Evolutionary conservation across 1,284 basidiomycete species (phyloP), one percentile per base, ranked within the genome.

Genomic region (Entoloma clypeatum): DNA sequence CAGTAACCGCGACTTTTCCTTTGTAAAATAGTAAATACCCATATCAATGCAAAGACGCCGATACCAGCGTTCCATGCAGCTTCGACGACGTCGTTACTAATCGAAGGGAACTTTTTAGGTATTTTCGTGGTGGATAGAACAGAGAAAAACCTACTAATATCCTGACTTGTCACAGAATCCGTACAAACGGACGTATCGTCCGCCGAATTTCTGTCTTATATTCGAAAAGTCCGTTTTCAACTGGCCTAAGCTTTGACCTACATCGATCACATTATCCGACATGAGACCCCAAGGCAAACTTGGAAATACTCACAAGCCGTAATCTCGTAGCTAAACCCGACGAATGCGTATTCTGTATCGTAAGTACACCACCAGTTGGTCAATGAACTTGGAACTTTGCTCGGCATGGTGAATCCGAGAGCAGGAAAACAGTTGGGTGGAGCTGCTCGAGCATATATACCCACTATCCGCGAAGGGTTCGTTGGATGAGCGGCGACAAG

Each of bases 11-110:
- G 23, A 21, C 7, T 24, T 14, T 8, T 21, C 25, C 17, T 23
- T 18, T 21, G 19, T 30, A 19, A 28, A 42, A 13, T n/a, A 17
- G 23, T 11, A 53, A 71, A 51, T 52, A 81, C 81, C 84, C 83
- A 89, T 43, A 88, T 75, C 11, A 88, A 63, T 17, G 81, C 79
- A 48, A 87, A 83, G 3, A 89, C 75, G 29, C 86, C 86, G 14
- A 89, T 59, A 4, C 75, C 70, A 30, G 78, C 77, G 10, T 67
- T 60, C 79, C 82, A 87, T 4, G 86, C 86, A 18, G 86, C 84
- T 24, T 81, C 69, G 16, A 90, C 68, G 35, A 88, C 60, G 49
- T 86, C 70, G 54, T 89, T 71, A 45, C 83, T 83, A 39, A 14
- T 34, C 28, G 11, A 29, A 14, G 30, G 33, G 38, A 48, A 16